phyloP scores from a whole-genome alignment of 371 early-diverging fungal species.

The Polyrhizophydium stewartii region DNA sequence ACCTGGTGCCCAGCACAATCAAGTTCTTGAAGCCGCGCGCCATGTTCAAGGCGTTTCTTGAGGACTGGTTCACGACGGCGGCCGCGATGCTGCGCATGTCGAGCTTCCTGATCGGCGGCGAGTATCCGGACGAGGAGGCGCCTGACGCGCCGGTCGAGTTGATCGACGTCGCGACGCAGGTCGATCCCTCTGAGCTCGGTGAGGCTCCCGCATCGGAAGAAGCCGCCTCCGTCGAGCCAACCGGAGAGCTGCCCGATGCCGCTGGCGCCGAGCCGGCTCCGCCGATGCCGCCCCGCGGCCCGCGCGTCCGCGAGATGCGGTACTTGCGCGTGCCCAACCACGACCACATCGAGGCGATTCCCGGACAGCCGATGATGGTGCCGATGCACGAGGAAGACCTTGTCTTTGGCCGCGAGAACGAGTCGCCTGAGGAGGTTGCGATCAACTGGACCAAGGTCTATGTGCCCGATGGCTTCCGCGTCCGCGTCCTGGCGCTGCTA shows the following conservation, averaged over 20 bases:
- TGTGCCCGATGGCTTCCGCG: slow-evolving; percentile 26
- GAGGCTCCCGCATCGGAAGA: too few relatives aligned
- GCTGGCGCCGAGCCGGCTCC: too few relatives aligned
- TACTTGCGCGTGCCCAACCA: slow-evolving; percentile 44
- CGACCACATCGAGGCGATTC: slow-evolving; percentile 43
- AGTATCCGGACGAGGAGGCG: slow-evolving; percentile 61
- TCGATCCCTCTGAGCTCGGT: too few relatives aligned
- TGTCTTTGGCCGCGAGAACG: slow-evolving; percentile 35
- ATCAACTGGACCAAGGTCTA: slow-evolving; percentile 46
- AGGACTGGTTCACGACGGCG: slow-evolving; percentile 56
- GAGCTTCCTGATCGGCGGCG: slow-evolving; percentile 76
- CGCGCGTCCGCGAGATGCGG: neutral
- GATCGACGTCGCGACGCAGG: neutral
- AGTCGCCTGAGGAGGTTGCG: slow-evolving; percentile 37
- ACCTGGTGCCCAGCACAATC: slow-evolving; percentile 60
- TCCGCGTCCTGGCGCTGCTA: slow-evolving; percentile 17
- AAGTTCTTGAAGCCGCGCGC: slow-evolving; percentile 46
- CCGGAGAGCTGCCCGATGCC: too few relatives aligned
- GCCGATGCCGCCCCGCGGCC: too few relatives aligned
- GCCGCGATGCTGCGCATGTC: slow-evolving; percentile 63
- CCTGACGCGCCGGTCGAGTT: neutral
- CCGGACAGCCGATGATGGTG: slow-evolving; percentile 34
- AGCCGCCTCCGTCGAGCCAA: neutral
- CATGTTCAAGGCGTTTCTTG: slow-evolving; percentile 32
- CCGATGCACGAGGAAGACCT: slow-evolving; percentile 31